Base-by-base conservation (phyloP, 1,139 yeast genomes). In the Blastobotrys indianensis region DNA sequence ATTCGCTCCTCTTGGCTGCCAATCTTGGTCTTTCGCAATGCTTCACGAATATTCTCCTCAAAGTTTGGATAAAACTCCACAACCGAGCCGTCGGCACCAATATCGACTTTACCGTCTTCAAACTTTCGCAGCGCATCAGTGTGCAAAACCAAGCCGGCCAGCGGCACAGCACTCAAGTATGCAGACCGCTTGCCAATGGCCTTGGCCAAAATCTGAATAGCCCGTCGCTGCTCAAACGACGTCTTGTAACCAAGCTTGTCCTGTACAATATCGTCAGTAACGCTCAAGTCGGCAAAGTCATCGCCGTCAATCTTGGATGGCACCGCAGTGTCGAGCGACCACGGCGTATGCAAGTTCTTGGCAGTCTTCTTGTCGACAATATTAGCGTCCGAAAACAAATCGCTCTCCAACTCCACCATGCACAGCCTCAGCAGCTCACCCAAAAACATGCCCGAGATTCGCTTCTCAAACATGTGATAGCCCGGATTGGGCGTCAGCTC, bases 21-120 rank as follows among this genome's bases (percentile, higher is more conserved):
- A 30, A 60, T 55, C 56, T 82, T 79, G 39, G 87, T 79, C 54
- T 76, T 62, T 0, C 80, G 72, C 51, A 88, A 68, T 0, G 95
- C 95, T 54, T 85, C 85, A 60, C 88, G 75, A 54, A 90, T 72
- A 72, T 77, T 76, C 8, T 80, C 75, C 66, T 82, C 80, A 67
- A 84, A 90, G 29, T 88, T 88, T 16, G 98, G 97, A 63, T 88
- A 92, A 61, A 78, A 83, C 66, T 90, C 95, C 45, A 88, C 84
- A 48, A 90, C 94, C 5, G 95, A 82, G 25, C 98, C 98, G 64
- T 90, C 97, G 51, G 90, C 88, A 44, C 97, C 97, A 57, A 90
- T 77, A 65, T 90, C 97, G 49, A 88, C 85, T 56, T 79, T 85
- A 48, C 77, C 74, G 25, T 20, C 25, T 36, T 74, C 73, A 50